phyloP scores from a whole-genome alignment of 495 filamentous ascomycete genomes.

The Penicillium riverlandense region DNA sequence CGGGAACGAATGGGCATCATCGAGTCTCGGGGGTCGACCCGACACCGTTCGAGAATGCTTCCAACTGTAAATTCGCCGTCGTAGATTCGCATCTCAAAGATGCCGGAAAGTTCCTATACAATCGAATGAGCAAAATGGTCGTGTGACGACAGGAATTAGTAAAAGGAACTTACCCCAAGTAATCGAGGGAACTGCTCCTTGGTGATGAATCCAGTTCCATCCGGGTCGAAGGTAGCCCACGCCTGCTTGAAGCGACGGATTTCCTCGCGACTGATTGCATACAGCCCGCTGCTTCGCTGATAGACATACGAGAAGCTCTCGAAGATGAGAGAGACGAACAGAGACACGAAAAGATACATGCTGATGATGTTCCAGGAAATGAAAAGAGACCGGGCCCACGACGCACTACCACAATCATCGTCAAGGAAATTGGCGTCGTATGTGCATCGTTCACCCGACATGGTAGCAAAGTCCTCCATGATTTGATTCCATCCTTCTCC shows the following conservation, averaged over 20 bases:
- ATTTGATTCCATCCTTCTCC: conserved; percentile 95
- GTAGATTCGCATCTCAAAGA: conserved; percentile 98
- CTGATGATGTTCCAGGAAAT: conserved; percentile 97
- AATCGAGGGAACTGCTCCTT: conserved; percentile 89
- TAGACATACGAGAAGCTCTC: conserved; percentile 99
- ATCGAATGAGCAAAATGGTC: neutral
- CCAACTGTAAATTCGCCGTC: conserved; percentile 79
- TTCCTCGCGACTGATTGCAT: conserved; percentile 81
- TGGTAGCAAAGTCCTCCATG: conserved; percentile 91
- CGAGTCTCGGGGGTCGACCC: conserved; percentile 43
- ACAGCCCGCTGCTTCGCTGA: conserved; percentile 74
- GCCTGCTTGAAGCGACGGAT: conserved; percentile 96
- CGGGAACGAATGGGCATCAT: conserved; percentile 28
- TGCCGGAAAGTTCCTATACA: conserved; percentile 71
- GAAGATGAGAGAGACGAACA: conserved; percentile 98
- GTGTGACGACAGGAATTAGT: neutral
- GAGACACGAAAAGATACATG: conserved; percentile 99
- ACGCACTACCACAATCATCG: conserved; percentile 87
- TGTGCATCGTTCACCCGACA: conserved; percentile 70
- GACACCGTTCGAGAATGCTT: conserved; percentile 75
- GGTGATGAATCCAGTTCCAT: conserved; percentile 82
- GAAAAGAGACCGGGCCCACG: conserved; percentile 83
- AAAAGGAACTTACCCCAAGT: conserved; percentile 56
- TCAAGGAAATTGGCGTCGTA: conserved; percentile 58
- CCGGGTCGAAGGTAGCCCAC: conserved; percentile 90